Percentiles rank a stretch among this genome's conserved stretches.
These are phyloP conservation scores for Hypericum androsaemum DNA, from an alignment of 345 rosid genomes.

Conservation along the genomic window DNA sequence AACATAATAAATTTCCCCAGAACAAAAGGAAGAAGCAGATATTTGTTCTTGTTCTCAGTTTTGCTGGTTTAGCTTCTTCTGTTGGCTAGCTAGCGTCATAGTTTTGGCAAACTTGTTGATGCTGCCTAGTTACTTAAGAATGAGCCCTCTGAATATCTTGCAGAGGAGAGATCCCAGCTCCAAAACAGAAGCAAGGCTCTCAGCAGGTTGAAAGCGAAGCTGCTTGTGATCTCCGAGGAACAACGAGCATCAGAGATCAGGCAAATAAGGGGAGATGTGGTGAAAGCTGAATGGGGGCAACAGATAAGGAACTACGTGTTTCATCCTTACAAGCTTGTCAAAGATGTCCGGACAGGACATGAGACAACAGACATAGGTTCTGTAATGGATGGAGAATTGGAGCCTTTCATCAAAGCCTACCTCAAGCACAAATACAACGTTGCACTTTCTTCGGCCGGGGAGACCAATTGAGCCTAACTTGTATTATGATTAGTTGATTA, in stretches of 20 bases:
- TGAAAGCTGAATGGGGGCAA: conserved; percentile 98
- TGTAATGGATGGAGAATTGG: conserved; percentile 95
- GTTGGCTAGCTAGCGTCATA: too few relatives aligned
- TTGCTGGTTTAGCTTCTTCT: neutral
- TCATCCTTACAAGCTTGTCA: conserved; percentile 94
- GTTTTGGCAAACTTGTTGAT: neutral
- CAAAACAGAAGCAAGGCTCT: conserved; percentile 84
- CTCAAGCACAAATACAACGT: conserved; percentile 63
- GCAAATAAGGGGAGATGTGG: conserved; percentile 88
- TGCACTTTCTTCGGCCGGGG: conserved; percentile 6
- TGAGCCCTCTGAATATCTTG: conserved; percentile 3
- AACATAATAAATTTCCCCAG: too few relatives aligned
- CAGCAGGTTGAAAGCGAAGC: conserved; percentile 72
- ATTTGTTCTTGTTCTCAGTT: too few relatives aligned
- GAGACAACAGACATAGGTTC: conserved; percentile 80
- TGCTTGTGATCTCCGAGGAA: conserved; percentile 79
- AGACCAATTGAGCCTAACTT: too few relatives aligned
- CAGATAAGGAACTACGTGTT: conserved; percentile 87
- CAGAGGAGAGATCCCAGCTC: conserved; percentile 90
- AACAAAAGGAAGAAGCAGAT: too few relatives aligned
- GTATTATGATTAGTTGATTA: too few relatives aligned
- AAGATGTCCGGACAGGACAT: conserved; percentile 65
- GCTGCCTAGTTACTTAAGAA: neutral
- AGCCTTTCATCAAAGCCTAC: conserved; percentile 79
- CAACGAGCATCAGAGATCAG: conserved; percentile 86